phyloP scores from a whole-genome alignment of 257 asterid species.

The Cruciata laevipes region DNA sequence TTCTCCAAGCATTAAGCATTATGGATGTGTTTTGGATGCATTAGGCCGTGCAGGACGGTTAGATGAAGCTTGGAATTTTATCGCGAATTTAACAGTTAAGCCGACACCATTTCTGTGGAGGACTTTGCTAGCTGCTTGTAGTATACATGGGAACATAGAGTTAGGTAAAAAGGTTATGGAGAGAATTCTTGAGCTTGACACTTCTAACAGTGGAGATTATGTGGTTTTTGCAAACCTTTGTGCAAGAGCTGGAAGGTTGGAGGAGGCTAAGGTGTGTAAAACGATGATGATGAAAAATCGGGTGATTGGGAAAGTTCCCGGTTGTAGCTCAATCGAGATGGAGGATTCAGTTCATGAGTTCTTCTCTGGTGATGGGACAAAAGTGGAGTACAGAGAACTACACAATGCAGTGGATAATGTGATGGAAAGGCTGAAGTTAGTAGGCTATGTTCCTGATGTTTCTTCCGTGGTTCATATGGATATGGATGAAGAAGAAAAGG shows the following conservation, averaged over 20 bases:
- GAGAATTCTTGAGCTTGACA: slow-evolving; percentile 23
- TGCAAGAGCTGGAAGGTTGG: slow-evolving; percentile 33
- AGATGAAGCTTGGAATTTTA: slow-evolving; percentile 27
- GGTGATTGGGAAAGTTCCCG: slow-evolving; percentile 25
- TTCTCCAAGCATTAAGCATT: slow-evolving; percentile 30
- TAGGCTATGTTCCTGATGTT: slow-evolving; percentile 33
- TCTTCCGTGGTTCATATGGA: slow-evolving; percentile 24
- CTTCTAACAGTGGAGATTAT: slow-evolving; percentile 33
- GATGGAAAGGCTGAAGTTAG: slow-evolving; percentile 21
- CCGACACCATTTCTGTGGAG: slow-evolving; percentile 34
- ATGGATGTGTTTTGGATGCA: slow-evolving; percentile 34
- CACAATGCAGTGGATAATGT: slow-evolving; percentile 29
- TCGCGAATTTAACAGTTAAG: slow-evolving; percentile 20
- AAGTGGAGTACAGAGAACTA: slow-evolving; percentile 24
- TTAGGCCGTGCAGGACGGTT: slow-evolving; percentile 35
- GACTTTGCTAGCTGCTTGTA: slow-evolving; percentile 35
- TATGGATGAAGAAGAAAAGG: slow-evolving; percentile 29
- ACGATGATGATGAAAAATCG: slow-evolving; percentile 28
- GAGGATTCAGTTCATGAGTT: slow-evolving; percentile 29
- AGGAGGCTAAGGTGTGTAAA: slow-evolving; percentile 19
- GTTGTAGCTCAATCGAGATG: slow-evolving; percentile 34
- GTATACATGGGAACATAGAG: slow-evolving; percentile 25
- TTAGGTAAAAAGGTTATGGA: slow-evolving; percentile 27
- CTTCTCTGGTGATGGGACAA: slow-evolving; percentile 35
- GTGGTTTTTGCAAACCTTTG: slow-evolving; percentile 31